These are phyloP conservation scores for Phytophthora boehmeriae DNA, from an alignment of 352 stramenopile genomes.

Conservation along the genomic window DNA sequence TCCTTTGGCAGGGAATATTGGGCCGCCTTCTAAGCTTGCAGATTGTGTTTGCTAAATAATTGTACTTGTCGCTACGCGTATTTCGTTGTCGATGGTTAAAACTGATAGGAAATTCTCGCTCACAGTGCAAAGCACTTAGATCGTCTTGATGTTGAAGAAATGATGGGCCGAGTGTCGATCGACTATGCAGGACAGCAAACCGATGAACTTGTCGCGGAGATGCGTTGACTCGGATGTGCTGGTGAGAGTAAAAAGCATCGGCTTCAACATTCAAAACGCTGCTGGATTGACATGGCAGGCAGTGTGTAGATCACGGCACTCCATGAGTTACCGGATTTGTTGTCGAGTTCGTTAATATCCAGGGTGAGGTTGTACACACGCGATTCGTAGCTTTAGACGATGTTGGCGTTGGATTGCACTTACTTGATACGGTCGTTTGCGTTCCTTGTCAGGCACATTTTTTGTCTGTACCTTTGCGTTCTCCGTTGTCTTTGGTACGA, in stretches of 20 bases:
- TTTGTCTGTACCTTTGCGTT: background rate
- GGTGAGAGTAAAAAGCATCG: constrained; percentile 21
- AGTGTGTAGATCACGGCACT: constrained; percentile 17
- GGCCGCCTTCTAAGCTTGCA: no score
- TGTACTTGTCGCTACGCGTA: no score
- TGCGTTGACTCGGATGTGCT: constrained; percentile 10
- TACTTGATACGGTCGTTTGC: constrained; percentile 18
- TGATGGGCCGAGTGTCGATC: constrained; percentile 27
- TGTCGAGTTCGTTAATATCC: constrained; percentile 38
- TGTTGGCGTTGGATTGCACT: constrained; percentile 19
- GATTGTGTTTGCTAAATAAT: no score
- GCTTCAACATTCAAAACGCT: constrained; percentile 25
- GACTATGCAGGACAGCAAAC: constrained; percentile 39
- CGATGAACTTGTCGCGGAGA: constrained; percentile 20
- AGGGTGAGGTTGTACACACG: constrained; percentile 35
- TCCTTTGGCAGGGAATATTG: no score
- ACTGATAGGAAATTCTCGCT: background rate
- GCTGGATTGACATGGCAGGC: constrained; percentile 12
- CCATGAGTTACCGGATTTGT: constrained; percentile 24
- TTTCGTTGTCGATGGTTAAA: no score
- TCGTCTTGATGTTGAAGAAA: constrained; percentile 21
- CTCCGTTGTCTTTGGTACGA: no score
- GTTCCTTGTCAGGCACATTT: constrained; percentile 15
- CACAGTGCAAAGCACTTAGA: constrained; percentile 18
- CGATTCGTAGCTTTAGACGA: constrained; percentile 22